Evolutionary conservation across 148 eudicot species (phyloP).

Genomic region (Salicornia ramosissima): DNA sequence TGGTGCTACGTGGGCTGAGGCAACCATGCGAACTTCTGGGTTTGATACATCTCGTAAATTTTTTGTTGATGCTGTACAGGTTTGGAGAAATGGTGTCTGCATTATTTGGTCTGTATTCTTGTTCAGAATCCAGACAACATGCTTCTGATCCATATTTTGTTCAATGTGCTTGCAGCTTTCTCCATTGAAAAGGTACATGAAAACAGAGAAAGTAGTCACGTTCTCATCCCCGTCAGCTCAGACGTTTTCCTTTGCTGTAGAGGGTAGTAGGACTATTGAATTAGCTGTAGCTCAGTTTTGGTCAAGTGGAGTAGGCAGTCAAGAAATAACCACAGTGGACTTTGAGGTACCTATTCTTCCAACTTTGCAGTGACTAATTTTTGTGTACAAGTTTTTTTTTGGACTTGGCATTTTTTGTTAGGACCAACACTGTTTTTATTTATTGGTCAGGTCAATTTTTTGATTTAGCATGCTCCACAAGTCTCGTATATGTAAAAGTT

Average conservation of each 20-base stretch:
- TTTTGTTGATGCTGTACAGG: conserved; percentile 85
- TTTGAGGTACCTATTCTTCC: conserved; percentile 67
- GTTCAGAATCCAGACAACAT: conserved; percentile 22
- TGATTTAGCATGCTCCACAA: not conserved
- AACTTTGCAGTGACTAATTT: not conserved
- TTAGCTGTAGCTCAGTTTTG: conserved; percentile 91
- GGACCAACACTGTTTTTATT: not conserved
- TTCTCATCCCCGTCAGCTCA: conserved; percentile 88
- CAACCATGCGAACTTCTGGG: conserved; percentile 85
- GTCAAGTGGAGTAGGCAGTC: conserved; percentile 97
- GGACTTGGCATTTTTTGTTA: not conserved
- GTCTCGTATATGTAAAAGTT: not conserved
- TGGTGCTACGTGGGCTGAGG: conserved; percentile 98
- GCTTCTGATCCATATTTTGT: conserved; percentile 9
- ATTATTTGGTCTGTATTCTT: conserved; percentile 4
- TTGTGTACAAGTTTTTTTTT: not conserved
- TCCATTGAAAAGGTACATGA: conserved; percentile 83
- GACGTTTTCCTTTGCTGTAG: conserved; percentile 77
- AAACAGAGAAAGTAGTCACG: conserved; percentile 73
- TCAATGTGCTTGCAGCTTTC: conserved; percentile 53
- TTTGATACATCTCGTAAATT: conserved; percentile 85
- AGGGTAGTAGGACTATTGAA: conserved; percentile 92
- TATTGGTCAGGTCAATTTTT: not conserved
- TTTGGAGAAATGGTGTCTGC: conserved; percentile 27
- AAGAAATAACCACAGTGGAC: conserved; percentile 67